Evolutionary conservation across 129 eudicot genomes (phyloP), one percentile per base, ranked within the genome.

Genomic region (Flaveria linearis): DNA sequence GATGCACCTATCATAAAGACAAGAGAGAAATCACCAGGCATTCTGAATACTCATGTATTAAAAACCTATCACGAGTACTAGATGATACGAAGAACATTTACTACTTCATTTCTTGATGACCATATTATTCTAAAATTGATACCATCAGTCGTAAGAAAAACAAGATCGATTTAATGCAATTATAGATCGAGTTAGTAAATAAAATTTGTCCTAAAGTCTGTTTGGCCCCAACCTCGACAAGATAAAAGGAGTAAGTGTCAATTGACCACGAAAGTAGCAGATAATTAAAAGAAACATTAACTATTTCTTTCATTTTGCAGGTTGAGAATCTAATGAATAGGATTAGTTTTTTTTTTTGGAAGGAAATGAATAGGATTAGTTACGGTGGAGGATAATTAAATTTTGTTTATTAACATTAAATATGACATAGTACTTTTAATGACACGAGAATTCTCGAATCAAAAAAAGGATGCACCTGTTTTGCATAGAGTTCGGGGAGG

Each of bases 211-310:
- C 71, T 7, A 39, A 14, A 36, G 16, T 72, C 12, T 53, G 15
- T 23, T 74, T 74, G 57, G 42, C 77, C 55, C 55, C 76, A 18
- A 73, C 53, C 68, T 22, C 47, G 1, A 7, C 13, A 49, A 49
- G 6, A 16, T 4, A 49, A 49, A 49, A 49, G 0, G 17, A 49
- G n/a, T 13, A 49, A 49, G 5, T 3, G 14, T 49, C 17, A 14
- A 14, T 13, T 14, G 5, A 14, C 17, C 53, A 47, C 5, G 3
- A 13, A 43, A 43, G 13, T 43, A 43, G 12, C 2, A 9, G 0
- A 20, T 4, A 58, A 1, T 58, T 58, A 1, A 46, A 68, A 45
- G 20, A 36, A n/a, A 22, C 36, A 18, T 46, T 13, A 6, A 69
- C 22, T 9, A 3, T 46, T 10, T 33, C 2, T 28, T 57, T 9